Base-by-base conservation (phyloP, 1,139 yeast genomes). In the Waltiozyma sp. region DNA sequence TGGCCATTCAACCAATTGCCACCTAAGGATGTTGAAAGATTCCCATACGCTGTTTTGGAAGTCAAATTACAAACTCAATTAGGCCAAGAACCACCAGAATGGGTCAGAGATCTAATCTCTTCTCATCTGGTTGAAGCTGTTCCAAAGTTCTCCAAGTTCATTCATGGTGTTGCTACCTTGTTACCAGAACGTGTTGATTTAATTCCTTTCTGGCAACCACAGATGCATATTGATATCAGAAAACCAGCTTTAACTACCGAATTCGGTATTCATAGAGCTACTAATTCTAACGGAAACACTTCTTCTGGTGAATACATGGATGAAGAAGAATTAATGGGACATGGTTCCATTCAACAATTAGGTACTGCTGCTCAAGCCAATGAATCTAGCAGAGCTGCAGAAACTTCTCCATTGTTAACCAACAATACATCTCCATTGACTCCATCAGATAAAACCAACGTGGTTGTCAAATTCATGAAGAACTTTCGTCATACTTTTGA, bases 131-230 rank as follows among this genome's bases (percentile, higher is more conserved):
- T 91, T 40, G 98, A 91, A 65, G 96, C 97, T 0, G 96, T 91
- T 36, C 98, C 98, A 31, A 91, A 91, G 64, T 91, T 88, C 62
- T 89, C 97, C 47, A 91, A 91, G 64, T 91, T 91, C 58, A 89
- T 91, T 54, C 98, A 91, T 58, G 98, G 98, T 54, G 81, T 88
- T 47, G 95, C 98, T 11, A 73, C 91, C 24, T 69, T 91, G 55
- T 66, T 91, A 53, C 91, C 95, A 13, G 93, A 87, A 38, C 75
- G 72, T 61, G 88, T 87, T 38, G 74, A 79, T 44, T 73, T 87
- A 51, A 80, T 91, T 56, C 98, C 98, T 43, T 91, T 86, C 66
- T 91, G 98, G 98, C 71, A 81, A 52, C 96, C 97, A n/a, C 98
- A 91, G 66, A 91, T 91, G 98, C 86, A 78, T 52, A 82, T 82